These are phyloP conservation scores for Caryopteris hybrid DNA, from an alignment of 305 asterid genomes.

Conservation along the genomic window DNA sequence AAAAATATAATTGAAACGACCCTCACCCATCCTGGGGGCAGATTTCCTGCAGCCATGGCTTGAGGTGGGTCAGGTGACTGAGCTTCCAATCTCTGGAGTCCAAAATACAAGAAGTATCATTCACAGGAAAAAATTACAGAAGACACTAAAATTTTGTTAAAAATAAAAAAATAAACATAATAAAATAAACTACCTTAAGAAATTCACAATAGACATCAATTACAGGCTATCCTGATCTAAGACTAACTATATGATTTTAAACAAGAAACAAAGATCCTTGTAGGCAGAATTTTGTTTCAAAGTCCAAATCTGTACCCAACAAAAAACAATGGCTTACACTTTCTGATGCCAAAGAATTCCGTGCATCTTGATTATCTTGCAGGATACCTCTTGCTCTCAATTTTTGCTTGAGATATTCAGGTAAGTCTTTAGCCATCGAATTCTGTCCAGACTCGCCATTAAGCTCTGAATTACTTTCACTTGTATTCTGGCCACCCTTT, in stretches of 20 bases:
- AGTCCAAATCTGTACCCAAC: background rate
- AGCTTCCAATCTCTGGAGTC: slow-evolving; percentile 46
- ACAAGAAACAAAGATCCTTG: slow-evolving; percentile 7
- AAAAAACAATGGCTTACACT: slow-evolving; percentile 37
- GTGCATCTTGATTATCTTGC: slow-evolving; percentile 40
- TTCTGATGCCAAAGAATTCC: slow-evolving; percentile 26
- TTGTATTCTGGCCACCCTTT: slow-evolving; percentile 31
- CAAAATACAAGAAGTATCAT: slow-evolving; percentile 15
- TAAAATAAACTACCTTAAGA: background rate
- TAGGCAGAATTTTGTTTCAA: background rate
- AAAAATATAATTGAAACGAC: slow-evolving; percentile 7
- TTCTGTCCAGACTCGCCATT: slow-evolving; percentile 40
- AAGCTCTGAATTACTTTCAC: slow-evolving; percentile 34
- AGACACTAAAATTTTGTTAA: background rate
- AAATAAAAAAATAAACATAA: background rate
- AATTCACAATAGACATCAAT: background rate
- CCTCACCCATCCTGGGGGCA: slow-evolving; percentile 94
- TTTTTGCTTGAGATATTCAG: slow-evolving; percentile 89
- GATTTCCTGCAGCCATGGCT: slow-evolving; percentile 32
- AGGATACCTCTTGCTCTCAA: slow-evolving; percentile 90
- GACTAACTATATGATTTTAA: background rate
- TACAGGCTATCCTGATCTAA: background rate
- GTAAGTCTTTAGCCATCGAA: slow-evolving; percentile 48
- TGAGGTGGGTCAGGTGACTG: slow-evolving; percentile 44
- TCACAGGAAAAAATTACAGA: background rate